Conservation (phyloP, 768 basidiomycete species). For the Psilocybe sp. region DNA sequence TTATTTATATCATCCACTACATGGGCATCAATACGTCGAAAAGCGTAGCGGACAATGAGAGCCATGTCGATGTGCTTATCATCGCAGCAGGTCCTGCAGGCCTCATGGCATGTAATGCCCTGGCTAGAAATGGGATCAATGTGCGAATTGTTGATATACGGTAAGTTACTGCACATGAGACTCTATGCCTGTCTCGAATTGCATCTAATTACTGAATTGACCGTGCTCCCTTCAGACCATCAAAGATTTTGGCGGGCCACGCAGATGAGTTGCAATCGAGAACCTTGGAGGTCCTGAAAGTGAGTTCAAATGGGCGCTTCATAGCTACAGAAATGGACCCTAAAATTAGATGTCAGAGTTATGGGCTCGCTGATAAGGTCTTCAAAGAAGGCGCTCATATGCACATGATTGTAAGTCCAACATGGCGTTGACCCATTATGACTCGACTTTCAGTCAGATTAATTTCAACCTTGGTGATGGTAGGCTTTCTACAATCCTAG, state of each 20-base stretch:
- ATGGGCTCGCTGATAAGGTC: slow-evolving; percentile 68
- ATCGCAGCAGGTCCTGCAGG: slow-evolving; percentile 64
- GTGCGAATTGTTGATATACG: slow-evolving; percentile 61
- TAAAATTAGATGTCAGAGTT: slow-evolving; percentile 49
- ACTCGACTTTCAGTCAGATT: not conserved
- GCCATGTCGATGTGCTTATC: slow-evolving; percentile 55
- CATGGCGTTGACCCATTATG: not conserved
- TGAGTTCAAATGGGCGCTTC: slow-evolving; percentile 9
- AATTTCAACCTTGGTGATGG: not conserved
- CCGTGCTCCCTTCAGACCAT: not conserved
- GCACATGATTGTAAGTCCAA: slow-evolving; percentile 57
- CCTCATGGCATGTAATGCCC: slow-evolving; percentile 67
- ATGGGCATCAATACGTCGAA: no score
- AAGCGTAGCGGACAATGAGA: slow-evolving; percentile 2
- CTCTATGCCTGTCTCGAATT: not conserved
- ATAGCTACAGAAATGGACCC: not conserved
- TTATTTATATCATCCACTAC: no score
- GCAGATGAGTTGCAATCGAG: slow-evolving; percentile 61
- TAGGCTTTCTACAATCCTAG: slow-evolving; percentile 78
- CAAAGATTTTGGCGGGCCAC: slow-evolving; percentile 52
- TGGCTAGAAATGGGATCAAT: slow-evolving; percentile 53
- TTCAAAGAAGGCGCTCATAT: slow-evolving; percentile 65
- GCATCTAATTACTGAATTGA: no score
- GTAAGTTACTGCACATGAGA: slow-evolving; percentile 20
- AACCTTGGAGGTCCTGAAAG: slow-evolving; percentile 55